A percentile compares a stretch with the other conserved stretches of the same genome.
Conservation (phyloP, 108 stramenopile species). For the Aureococcus anophagefferens region DNA sequence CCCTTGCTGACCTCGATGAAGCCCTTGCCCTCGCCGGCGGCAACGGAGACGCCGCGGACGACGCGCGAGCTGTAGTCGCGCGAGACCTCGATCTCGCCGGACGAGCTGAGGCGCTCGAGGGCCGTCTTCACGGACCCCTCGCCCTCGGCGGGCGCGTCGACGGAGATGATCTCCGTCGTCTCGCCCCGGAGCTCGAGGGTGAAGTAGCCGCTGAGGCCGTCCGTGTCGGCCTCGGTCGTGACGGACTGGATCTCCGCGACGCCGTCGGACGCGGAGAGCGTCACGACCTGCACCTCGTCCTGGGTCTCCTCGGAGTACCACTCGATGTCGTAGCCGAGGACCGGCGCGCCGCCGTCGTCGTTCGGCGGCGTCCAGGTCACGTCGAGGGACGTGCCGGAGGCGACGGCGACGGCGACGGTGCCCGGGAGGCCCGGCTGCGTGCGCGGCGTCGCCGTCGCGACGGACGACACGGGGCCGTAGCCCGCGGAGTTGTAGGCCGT, state of each 20-base stretch:
- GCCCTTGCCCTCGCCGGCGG: not conserved
- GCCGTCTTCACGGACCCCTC: slow-evolving; percentile 46
- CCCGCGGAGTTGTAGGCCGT: slow-evolving; percentile 65
- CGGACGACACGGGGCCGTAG: slow-evolving; percentile 44
- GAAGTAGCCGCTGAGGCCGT: slow-evolving; percentile 64
- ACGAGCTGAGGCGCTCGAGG: slow-evolving; percentile 47
- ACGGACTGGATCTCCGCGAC: slow-evolving; percentile 50
- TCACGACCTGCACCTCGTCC: slow-evolving; percentile 61
- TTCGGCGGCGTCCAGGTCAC: slow-evolving; percentile 39
- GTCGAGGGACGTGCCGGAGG: slow-evolving; percentile 33
- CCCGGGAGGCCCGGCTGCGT: slow-evolving; percentile 39
- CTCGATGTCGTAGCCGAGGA: slow-evolving; percentile 51
- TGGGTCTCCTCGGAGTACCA: slow-evolving; percentile 40
- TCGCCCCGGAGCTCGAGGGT: slow-evolving; percentile 52
- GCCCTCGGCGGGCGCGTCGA: slow-evolving; percentile 61
- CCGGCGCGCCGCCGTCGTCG: slow-evolving; percentile 14
- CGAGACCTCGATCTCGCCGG: slow-evolving; percentile 60
- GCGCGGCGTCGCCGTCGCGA: slow-evolving; percentile 32
- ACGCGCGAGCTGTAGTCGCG: slow-evolving; percentile 42
- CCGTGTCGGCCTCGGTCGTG: slow-evolving; percentile 40
- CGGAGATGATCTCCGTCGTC: slow-evolving; percentile 57
- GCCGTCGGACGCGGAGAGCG: slow-evolving; percentile 55
- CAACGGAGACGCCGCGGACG: slow-evolving; percentile 26
- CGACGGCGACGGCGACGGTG: slow-evolving; percentile 21
- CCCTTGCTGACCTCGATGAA: not conserved